A percentile compares a stretch with the other conserved stretches of the same genome.
Conservation (phyloP, 2,329 filamentous ascomycete genomes). For the Mollisiaceae sp. region DNA sequence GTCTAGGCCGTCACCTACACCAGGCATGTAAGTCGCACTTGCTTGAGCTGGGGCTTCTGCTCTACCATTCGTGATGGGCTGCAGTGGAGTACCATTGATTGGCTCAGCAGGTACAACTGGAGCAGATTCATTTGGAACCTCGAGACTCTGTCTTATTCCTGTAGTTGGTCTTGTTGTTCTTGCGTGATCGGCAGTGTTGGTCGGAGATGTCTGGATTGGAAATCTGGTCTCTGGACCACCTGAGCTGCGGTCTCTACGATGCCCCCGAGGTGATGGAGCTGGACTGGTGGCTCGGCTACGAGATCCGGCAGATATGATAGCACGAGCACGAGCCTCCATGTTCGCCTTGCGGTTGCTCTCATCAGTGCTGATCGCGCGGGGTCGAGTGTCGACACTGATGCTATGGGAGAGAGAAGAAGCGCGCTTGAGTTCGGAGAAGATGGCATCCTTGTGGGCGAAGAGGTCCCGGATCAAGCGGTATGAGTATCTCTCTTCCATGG, state of each 20-base stretch:
- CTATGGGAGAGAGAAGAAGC: slow-evolving; percentile 73
- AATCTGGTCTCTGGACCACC: slow-evolving; percentile 79
- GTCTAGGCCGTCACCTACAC: slow-evolving; percentile 34
- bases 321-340: slow-evolving; percentile 90
- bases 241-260: slow-evolving; percentile 82
- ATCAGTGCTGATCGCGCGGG: slow-evolving; percentile 89
- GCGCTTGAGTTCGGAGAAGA: slow-evolving; percentile 95
- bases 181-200: slow-evolving; percentile 51
- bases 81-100: slow-evolving; percentile 30
- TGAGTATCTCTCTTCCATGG: slow-evolving; percentile 93
- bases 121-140: slow-evolving; percentile 46
- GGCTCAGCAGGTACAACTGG: slow-evolving; percentile 25
- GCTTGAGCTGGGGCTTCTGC: slow-evolving; percentile 23
- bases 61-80: slow-evolving; percentile 36
- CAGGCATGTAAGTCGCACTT: slow-evolving; percentile 42
- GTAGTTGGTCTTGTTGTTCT: slow-evolving; percentile 41
- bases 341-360: slow-evolving; percentile 93
- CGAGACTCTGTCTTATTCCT: slow-evolving; percentile 68
- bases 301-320: slow-evolving; percentile 65
- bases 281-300: slow-evolving; percentile 79
- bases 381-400: slow-evolving; percentile 62
- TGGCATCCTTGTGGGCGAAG: slow-evolving; percentile 90
- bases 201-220: slow-evolving; percentile 71
- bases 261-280: slow-evolving; percentile 62
- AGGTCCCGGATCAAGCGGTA: slow-evolving; percentile 90